Evolutionary conservation across 2,329 filamentous ascomycete genomes (phyloP), one percentile per base, ranked within the genome.

Genomic region (Trichoderma breve): DNA sequence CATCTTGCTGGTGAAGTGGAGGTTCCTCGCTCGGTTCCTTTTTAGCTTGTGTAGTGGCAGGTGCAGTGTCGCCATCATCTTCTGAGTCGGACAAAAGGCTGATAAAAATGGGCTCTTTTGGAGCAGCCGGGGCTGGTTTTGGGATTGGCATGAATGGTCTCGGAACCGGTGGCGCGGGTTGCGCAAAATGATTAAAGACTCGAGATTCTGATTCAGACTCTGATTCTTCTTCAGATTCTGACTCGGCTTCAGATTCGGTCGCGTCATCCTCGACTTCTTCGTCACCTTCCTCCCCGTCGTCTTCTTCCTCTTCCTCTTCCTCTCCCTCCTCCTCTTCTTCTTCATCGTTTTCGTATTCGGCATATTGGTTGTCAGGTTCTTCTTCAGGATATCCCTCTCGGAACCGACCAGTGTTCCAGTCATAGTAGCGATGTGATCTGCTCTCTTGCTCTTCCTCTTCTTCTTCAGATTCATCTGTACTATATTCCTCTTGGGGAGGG

Each of bases 21-120:
- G 55, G 66, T 26, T 62, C 57, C n/a, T 36, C 66, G 24, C 28
- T 62, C 8, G 32, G 58, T 6, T 65, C 68, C 4, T 63, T 66
- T 11, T 67, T 66, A 34, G 72, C 53, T 8, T 67, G 30, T n/a
- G 14, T 39, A 5, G 51, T 21, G n/a, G 43, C 6, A 3, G 43
- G 70, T 26, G 28, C 66, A 12, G 76, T 73, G 14, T 83, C 79
- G 58, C 82, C 80, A 36, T 86, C 82, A 66, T 84, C 82, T 60
- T 86, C 84, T 2, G 82, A 84, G 71, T 86, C 84, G 0, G 85
- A 86, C 4, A 86, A 77, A 11, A 87, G 75, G 68, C 82, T 82
- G 72, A 87, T 87, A 21, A 86, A 80, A 4, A 86, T 80, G 1
- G 84, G 83, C 8, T 79, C 77, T 8, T 77, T 77, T 1, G 80